Percentiles rank a stretch among this genome's conserved stretches.
Evolutionary conservation across 495 filamentous ascomycete genomes (phyloP).

Genomic region (Cenococcum geophilum): DNA sequence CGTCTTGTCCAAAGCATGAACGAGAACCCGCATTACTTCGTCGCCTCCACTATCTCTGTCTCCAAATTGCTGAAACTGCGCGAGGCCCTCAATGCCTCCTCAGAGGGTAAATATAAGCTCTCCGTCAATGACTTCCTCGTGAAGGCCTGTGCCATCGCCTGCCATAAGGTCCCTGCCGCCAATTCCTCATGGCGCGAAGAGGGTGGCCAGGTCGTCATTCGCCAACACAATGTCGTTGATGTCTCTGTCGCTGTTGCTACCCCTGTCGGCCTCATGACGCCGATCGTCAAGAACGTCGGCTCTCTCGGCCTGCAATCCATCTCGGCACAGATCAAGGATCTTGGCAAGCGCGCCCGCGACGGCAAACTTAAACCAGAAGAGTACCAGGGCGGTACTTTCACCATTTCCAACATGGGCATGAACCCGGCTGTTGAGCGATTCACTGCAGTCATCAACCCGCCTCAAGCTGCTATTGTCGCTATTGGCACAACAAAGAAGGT

Average conservation of each 20-base stretch:
- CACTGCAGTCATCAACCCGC: constrained; percentile 99
- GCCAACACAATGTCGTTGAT: constrained; percentile 85
- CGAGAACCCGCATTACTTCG: constrained; percentile 98
- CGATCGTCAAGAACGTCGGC: constrained; percentile 85
- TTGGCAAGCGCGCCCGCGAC: constrained; percentile 90
- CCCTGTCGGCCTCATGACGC: constrained; percentile 90
- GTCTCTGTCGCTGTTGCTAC: constrained; percentile 94
- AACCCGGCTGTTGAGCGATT: constrained; percentile 93
- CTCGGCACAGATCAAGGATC: constrained; percentile 82
- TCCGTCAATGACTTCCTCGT: constrained; percentile 99
- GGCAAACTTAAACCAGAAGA: constrained; percentile 99
- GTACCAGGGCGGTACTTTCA: constrained; percentile 98
- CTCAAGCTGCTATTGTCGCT: constrained; percentile 91
- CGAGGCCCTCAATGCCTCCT: constrained; percentile 79
- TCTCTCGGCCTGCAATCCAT: constrained; percentile 78
- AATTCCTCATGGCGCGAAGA: constrained; percentile 88
- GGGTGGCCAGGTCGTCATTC: constrained; percentile 71
- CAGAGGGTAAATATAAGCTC: constrained; percentile 94
- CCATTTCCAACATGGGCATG: constrained; percentile 99
- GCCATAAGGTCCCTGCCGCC: constrained; percentile 86
- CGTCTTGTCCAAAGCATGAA: constrained; percentile 83
- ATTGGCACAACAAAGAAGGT: constrained; percentile 95
- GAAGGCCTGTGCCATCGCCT: constrained; percentile 86
- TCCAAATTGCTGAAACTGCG: constrained; percentile 93
- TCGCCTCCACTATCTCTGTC: constrained; percentile 79